Evolutionary conservation across 2,329 filamentous ascomycete genomes (phyloP).

Genomic region (Teratosphaeria viscida): DNA sequence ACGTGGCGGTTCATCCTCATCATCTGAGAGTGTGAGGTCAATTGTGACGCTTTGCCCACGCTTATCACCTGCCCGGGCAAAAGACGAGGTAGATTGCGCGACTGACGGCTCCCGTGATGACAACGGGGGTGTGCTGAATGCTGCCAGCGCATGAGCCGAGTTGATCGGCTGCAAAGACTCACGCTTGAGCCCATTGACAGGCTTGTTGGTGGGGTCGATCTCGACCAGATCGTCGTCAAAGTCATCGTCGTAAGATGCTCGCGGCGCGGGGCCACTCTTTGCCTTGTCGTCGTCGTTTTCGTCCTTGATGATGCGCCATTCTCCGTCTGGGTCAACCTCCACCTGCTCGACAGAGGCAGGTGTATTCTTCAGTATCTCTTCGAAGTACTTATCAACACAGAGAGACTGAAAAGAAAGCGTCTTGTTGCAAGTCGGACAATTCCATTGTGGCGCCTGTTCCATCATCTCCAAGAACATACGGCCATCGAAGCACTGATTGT

Average conservation of each 20-base stretch:
- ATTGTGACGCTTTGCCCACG: slow-evolving; percentile 37
- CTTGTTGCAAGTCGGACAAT: slow-evolving; percentile 90
- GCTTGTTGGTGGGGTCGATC: slow-evolving; percentile 25
- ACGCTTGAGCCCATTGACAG: slow-evolving; percentile 29
- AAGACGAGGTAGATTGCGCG: slow-evolving; percentile 22
- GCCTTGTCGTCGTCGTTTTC: slow-evolving; percentile 26
- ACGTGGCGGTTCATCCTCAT: slow-evolving; percentile 31
- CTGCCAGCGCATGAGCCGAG: slow-evolving; percentile 7
- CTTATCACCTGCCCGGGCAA: slow-evolving; percentile 29
- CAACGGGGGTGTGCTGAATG: slow-evolving; percentile 33
- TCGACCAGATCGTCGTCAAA: slow-evolving; percentile 38
- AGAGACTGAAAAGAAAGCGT: slow-evolving; percentile 68
- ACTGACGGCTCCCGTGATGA: slow-evolving; percentile 34
- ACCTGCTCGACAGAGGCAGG: slow-evolving; percentile 66
- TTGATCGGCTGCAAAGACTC: slow-evolving; percentile 23
- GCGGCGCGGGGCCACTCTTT: slow-evolving; percentile 1
- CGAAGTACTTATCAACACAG: slow-evolving; percentile 83
- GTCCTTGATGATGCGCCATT: slow-evolving; percentile 52
- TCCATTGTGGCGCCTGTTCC: slow-evolving; percentile 92
- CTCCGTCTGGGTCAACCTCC: slow-evolving; percentile 76
- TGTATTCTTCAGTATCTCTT: slow-evolving; percentile 72
- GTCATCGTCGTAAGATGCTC: slow-evolving; percentile 28
- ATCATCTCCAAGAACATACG: slow-evolving; percentile 86
- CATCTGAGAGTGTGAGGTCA: slow-evolving; percentile 39
- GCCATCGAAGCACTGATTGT: slow-evolving; percentile 92